phyloP scores from a whole-genome alignment of 1,139 yeast genomes.

The Yamadazyma pseudoaaseri region DNA sequence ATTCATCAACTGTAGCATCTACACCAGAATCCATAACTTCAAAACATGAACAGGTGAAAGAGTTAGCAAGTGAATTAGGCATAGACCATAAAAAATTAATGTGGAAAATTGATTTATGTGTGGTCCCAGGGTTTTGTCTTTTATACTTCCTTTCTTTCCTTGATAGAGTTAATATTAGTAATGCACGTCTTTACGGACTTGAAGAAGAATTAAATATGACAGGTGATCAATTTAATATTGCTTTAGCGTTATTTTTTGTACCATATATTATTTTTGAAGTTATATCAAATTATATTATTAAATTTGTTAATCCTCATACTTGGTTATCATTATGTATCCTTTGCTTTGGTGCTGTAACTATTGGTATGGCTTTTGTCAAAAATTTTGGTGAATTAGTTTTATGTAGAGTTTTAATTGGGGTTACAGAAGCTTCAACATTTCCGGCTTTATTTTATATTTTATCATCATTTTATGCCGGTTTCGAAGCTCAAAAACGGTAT shows the following conservation, averaged over 20 bases:
- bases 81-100: conserved; percentile 48
- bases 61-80: conserved; percentile 30
- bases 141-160: conserved; percentile 67
- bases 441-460: conserved; percentile 72
- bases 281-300: conserved; percentile 62
- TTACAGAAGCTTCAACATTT: conserved; percentile 68
- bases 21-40: background rate
- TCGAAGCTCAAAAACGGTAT: conserved; percentile 68
- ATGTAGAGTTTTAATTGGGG: conserved; percentile 63
- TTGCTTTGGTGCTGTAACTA: conserved; percentile 60
- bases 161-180: conserved; percentile 73
- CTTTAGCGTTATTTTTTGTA: conserved; percentile 67
- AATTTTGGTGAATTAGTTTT: conserved; percentile 59
- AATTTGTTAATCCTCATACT: conserved; percentile 59
- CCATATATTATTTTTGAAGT: conserved; percentile 71
- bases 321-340: conserved; percentile 60
- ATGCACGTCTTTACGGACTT: conserved; percentile 70
- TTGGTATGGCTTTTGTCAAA: conserved; percentile 64
- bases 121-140: conserved; percentile 69
- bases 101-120: conserved; percentile 63
- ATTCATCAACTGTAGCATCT: background rate
- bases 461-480: conserved; percentile 53
- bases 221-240: conserved; percentile 62
- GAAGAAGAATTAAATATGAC: conserved; percentile 47
- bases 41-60: conserved; percentile 22